Percentiles rank a stretch among this genome's conserved stretches.
phyloP scores from a whole-genome alignment of 2,329 filamentous ascomycete genomes.

The Venturia oleaginea region DNA sequence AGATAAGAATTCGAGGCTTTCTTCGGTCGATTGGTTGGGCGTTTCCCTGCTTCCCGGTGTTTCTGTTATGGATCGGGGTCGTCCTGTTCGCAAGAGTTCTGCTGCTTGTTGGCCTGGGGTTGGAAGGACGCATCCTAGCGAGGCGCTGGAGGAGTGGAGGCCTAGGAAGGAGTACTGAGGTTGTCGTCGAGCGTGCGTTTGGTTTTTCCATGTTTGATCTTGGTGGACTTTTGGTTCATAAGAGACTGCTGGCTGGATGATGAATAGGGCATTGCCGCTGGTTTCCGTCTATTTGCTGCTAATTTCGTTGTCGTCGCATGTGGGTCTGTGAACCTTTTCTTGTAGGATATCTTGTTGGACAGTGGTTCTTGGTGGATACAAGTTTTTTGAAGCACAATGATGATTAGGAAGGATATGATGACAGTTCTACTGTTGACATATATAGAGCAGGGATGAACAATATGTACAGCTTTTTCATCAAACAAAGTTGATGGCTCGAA shows the following conservation, averaged over 20 bases:
- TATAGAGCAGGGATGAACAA: background rate
- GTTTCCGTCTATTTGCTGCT: background rate
- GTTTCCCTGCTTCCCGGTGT: background rate
- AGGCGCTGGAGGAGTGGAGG: conserved; percentile 7
- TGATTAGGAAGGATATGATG: background rate
- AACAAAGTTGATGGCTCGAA: background rate
- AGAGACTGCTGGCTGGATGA: background rate
- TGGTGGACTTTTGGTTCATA: background rate
- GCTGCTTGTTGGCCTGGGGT: conserved; percentile 11
- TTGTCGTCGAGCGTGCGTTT: background rate
- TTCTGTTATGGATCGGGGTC: conserved; percentile 9
- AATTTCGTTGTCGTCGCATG: background rate
- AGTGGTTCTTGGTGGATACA: background rate
- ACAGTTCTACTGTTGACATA: background rate
- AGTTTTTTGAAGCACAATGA: background rate
- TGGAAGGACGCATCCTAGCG: conserved; percentile 2
- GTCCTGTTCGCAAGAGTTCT: conserved; percentile 8
- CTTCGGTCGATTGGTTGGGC: conserved; percentile 3
- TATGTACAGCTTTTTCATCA: background rate
- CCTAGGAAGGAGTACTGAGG: background rate
- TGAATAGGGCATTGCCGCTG: background rate
- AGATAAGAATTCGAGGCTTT: background rate
- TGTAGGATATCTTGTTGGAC: conserved; percentile 9
- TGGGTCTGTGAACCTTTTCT: background rate
- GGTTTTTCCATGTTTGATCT: background rate